Conservation (phyloP, 2,329 filamentous ascomycete genomes). For the Triangularia setosa region DNA sequence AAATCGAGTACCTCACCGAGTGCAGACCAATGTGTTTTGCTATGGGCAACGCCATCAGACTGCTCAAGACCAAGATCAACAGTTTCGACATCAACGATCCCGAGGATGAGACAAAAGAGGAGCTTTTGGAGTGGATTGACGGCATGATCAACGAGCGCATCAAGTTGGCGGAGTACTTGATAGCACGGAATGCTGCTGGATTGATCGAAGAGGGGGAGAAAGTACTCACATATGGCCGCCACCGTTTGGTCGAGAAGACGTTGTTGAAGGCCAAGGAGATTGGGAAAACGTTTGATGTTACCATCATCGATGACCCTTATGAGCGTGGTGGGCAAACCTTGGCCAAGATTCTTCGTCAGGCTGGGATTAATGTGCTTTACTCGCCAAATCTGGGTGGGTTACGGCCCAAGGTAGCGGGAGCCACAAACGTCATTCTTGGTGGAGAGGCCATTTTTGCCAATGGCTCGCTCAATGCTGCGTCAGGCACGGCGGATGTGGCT, state of each 20-base stretch:
- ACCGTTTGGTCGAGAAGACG: slow-evolving; percentile 79
- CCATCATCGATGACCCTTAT: slow-evolving; percentile 70
- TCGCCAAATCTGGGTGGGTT: slow-evolving; percentile 72
- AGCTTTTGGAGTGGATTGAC: slow-evolving; percentile 78
- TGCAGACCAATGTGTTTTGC: slow-evolving; percentile 95
- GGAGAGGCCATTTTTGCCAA: slow-evolving; percentile 96
- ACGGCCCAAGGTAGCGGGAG: slow-evolving; percentile 63
- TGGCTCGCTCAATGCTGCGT: slow-evolving; percentile 80
- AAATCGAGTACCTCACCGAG: slow-evolving; percentile 91
- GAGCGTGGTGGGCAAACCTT: slow-evolving; percentile 53
- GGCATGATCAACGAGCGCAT: slow-evolving; percentile 88
- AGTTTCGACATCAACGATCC: slow-evolving; percentile 83
- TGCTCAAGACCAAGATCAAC: slow-evolving; percentile 88
- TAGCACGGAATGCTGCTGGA: slow-evolving; percentile 69
- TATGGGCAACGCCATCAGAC: slow-evolving; percentile 94
- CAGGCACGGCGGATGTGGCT: slow-evolving; percentile 82
- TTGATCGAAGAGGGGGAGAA: slow-evolving; percentile 77
- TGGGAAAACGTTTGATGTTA: slow-evolving; percentile 76
- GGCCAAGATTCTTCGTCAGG: slow-evolving; percentile 62
- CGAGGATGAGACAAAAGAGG: slow-evolving; percentile 75
- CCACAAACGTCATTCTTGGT: slow-evolving; percentile 73
- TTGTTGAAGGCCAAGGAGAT: slow-evolving; percentile 66
- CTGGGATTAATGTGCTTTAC: slow-evolving; percentile 76
- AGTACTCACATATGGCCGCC: slow-evolving; percentile 82
- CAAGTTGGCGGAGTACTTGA: slow-evolving; percentile 79